phyloP scores from a whole-genome alignment of 306 rosid genomes.

The Corylus avellana region DNA sequence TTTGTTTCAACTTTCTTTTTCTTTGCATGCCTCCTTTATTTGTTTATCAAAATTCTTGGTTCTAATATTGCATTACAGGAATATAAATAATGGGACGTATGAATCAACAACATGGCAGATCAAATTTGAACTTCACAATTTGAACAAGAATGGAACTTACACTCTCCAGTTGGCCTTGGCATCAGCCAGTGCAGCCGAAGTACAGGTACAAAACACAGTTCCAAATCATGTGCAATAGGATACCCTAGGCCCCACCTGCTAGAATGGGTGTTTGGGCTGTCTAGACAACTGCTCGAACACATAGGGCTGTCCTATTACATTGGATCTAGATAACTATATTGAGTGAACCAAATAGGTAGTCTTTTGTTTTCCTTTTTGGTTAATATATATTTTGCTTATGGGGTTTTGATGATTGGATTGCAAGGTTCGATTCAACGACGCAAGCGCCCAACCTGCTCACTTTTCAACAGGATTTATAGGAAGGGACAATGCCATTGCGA shows the following conservation, averaged over 20 bases:
- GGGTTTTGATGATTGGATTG: not conserved
- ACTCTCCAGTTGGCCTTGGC: constrained; percentile 83
- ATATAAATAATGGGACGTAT: constrained; percentile 20
- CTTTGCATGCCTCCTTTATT: too few species aligned
- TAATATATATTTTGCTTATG: not conserved
- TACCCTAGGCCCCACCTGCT: too few species aligned
- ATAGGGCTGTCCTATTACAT: too few species aligned
- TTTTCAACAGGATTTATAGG: constrained; percentile 53
- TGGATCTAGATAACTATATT: too few species aligned
- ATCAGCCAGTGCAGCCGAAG: constrained; percentile 36
- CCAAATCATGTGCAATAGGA: too few species aligned
- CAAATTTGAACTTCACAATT: constrained; percentile 40
- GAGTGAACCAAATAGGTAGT: too few species aligned
- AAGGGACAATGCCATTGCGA: constrained; percentile 67
- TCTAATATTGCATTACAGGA: constrained; percentile 17
- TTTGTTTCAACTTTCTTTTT: too few species aligned
- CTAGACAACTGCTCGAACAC: too few species aligned
- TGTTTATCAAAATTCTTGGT: too few species aligned
- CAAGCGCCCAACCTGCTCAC: not conserved
- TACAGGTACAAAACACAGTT: constrained; percentile 43
- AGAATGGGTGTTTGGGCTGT: too few species aligned
- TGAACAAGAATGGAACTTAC: constrained; percentile 34
- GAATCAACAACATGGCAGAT: constrained; percentile 71
- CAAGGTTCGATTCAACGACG: constrained; percentile 62
- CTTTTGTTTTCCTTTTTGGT: not conserved